A percentile compares a stretch with the other conserved stretches of the same genome.
phyloP scores from a whole-genome alignment of 2,329 filamentous ascomycete genomes.

The Apiospora aurea region DNA sequence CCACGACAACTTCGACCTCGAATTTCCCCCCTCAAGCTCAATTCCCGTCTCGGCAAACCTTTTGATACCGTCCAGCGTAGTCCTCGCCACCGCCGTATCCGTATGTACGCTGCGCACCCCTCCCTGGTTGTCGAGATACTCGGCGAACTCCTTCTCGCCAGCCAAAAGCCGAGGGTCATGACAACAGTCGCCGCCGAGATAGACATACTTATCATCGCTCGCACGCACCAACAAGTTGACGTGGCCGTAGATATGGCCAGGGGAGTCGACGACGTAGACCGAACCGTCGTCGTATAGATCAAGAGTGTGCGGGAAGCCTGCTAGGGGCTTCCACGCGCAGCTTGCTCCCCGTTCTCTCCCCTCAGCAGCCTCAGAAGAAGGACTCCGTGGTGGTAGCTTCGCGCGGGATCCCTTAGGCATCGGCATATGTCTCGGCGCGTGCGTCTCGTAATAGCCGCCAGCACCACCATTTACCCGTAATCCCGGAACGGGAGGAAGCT shows the following conservation, averaged over 20 bases:
- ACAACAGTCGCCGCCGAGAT: slow-evolving; percentile 60
- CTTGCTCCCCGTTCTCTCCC: slow-evolving; percentile 28
- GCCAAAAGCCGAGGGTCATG: slow-evolving; percentile 59
- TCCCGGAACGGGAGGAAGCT: slow-evolving; percentile 47
- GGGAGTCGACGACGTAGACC: slow-evolving; percentile 57
- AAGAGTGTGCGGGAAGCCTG: slow-evolving; percentile 51
- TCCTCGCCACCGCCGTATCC: slow-evolving; percentile 51
- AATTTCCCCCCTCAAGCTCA: slow-evolving; percentile 39
- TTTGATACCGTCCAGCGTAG: slow-evolving; percentile 46
- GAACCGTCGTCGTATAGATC: slow-evolving; percentile 56
- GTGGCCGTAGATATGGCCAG: slow-evolving; percentile 59
- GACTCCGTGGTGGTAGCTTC: not conserved
- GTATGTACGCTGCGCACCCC: slow-evolving; percentile 57
- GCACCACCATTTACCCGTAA: not conserved
- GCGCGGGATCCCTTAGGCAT: not conserved
- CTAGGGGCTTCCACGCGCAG: slow-evolving; percentile 37
- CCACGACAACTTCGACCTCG: slow-evolving; percentile 57
- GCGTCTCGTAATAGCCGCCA: not conserved
- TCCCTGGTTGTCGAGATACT: slow-evolving; percentile 48
- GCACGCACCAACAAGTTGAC: slow-evolving; percentile 55
- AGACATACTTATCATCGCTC: slow-evolving; percentile 49
- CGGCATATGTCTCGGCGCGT: not conserved
- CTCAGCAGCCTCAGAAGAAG: not conserved
- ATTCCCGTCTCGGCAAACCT: slow-evolving; percentile 39
- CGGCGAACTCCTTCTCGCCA: slow-evolving; percentile 58